These are phyloP conservation scores for Annulohypoxylon stygium DNA, from an alignment of 495 filamentous ascomycete genomes.

Conservation along the genomic window DNA sequence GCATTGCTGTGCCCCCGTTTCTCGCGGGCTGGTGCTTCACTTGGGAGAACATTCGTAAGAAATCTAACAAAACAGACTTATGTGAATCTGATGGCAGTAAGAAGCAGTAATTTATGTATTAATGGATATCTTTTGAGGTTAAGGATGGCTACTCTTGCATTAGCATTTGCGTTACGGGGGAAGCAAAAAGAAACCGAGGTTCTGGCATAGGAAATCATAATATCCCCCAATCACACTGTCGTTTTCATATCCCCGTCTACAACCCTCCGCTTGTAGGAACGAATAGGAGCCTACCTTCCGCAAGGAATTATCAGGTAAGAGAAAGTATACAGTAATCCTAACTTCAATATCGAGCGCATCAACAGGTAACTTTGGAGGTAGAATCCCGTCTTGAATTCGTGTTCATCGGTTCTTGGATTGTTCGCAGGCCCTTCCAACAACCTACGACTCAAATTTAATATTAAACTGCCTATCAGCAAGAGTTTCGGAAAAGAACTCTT, in stretches of 20 bases:
- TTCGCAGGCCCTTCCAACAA: background rate
- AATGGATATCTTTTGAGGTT: background rate
- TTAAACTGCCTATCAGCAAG: background rate
- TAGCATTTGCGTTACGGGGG: background rate
- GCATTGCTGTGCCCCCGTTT: background rate
- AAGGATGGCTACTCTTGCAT: background rate
- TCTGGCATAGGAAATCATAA: background rate
- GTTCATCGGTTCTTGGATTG: background rate
- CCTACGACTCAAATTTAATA: background rate
- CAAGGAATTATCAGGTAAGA: background rate
- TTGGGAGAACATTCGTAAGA: slow-evolving; percentile 6
- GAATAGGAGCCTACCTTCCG: background rate
- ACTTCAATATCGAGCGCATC: background rate
- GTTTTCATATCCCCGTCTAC: background rate
- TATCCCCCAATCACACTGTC: background rate
- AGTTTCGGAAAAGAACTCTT: background rate
- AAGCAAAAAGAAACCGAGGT: background rate
- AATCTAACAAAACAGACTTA: background rate
- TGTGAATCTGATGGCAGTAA: background rate
- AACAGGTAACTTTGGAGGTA: background rate
- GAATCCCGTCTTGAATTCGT: background rate
- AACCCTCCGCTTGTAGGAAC: background rate
- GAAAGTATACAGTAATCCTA: background rate
- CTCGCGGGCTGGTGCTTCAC: slow-evolving; percentile 2
- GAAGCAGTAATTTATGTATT: background rate